Evolutionary conservation across 768 basidiomycete genomes (phyloP), one percentile per base, ranked within the genome.

Genomic region (Boletales sp.): DNA sequence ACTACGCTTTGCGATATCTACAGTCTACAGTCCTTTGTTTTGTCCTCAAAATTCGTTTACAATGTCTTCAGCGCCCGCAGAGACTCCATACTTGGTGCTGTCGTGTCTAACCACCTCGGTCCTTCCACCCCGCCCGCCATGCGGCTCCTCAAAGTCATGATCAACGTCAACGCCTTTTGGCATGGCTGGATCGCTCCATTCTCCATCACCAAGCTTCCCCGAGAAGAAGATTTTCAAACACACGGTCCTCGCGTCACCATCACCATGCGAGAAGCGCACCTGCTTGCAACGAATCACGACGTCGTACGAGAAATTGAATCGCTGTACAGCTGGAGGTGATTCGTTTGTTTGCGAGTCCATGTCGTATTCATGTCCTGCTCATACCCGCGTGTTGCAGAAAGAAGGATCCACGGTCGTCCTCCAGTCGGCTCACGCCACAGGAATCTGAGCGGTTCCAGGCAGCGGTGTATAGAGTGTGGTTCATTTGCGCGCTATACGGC

Each of bases 391-490:
- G 13, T 38, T 37, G 28, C 41, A 75, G 75, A 46, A 46, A 70
- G 50, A 73, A 74, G 50, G 70, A 74, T 50, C 68, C 69, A 9
- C 53, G 57, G 14, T 70, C 64, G n/a, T 18, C 31, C 4, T 58
- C 48, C 14, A 72, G 68, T 48, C 56, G 48, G n/a, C 61, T 75
- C 8, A 55, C 68, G 11, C 28, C 38, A 2, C 21, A 18, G 8
- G 74, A 76, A 49, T 68, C 70, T n/a, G 34, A 55, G n/a, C 61
- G 57, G 8, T 70, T 71, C 38, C 55, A 54, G 9, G 38, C 50
- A 5, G 70, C 65, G 7, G 12, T 69, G 43, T 69, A 69, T 46
- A 60, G 68, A 9, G 55, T 62, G 13, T 66, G 60, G 60, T 61
- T 61, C 7, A 34, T 49, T 37, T 63, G 49, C 19, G 33, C 44